Percentiles rank a stretch among this genome's conserved stretches.
These are phyloP conservation scores for Monilinia aucupariae DNA, from an alignment of 2,329 filamentous ascomycete species.

Conservation along the genomic window DNA sequence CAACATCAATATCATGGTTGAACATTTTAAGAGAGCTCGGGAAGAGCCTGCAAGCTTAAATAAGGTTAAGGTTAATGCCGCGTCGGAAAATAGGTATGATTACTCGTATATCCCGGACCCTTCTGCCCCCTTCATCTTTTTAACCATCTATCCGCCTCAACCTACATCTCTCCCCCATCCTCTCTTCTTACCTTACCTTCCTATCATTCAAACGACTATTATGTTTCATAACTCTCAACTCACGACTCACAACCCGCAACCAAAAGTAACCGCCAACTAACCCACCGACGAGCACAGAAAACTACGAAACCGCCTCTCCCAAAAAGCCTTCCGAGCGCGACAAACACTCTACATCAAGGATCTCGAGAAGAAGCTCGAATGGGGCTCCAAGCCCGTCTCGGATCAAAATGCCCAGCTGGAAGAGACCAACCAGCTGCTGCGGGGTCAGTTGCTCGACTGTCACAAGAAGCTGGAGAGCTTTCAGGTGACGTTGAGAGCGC, in stretches of 20 bases:
- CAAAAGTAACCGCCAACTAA: no score
- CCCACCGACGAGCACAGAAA: slow-evolving; percentile 1
- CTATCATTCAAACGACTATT: background rate
- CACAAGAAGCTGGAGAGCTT: slow-evolving; percentile 16
- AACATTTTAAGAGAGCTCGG: no score
- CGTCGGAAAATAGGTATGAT: slow-evolving; percentile 16
- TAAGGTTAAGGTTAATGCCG: background rate
- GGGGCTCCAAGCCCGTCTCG: slow-evolving; percentile 13
- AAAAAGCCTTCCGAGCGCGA: slow-evolving; percentile 15
- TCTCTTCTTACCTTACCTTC: no score
- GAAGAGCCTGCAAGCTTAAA: no score
- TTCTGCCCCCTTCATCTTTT: background rate
- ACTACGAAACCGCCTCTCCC: slow-evolving; percentile 14
- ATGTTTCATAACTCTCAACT: background rate
- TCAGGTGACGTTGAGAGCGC: slow-evolving; percentile 11
- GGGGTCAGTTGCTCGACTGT: slow-evolving; percentile 12
- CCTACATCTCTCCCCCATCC: background rate
- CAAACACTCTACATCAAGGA: slow-evolving; percentile 14
- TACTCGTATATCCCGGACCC: background rate
- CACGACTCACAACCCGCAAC: no score
- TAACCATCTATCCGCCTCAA: background rate
- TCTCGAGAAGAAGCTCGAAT: slow-evolving; percentile 13
- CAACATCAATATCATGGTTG: no score
- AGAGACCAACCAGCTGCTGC: slow-evolving; percentile 7
- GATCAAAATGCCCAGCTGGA: slow-evolving; percentile 15